These are phyloP conservation scores for Claviceps arundinis DNA, from an alignment of 2,329 filamentous ascomycete species.

Conservation along the genomic window DNA sequence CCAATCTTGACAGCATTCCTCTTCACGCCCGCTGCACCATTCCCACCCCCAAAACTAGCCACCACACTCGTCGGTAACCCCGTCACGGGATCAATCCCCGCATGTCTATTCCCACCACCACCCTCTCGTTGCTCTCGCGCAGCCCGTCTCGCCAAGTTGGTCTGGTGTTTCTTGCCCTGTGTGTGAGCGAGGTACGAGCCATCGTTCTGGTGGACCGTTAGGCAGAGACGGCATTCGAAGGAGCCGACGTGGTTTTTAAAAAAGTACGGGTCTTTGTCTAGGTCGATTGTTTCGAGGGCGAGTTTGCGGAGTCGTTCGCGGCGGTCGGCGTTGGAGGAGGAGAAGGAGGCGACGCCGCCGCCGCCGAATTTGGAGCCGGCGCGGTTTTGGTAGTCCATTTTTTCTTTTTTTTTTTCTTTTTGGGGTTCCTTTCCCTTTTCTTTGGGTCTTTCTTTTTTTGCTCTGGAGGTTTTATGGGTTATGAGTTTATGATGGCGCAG, in stretches of 20 bases:
- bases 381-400: slow-evolving; percentile 73
- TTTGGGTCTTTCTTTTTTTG: neutral
- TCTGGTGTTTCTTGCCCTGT: slow-evolving; percentile 97
- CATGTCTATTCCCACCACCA: slow-evolving; percentile 25
- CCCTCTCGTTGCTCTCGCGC: slow-evolving; percentile 93
- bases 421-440: neutral
- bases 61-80: slow-evolving; percentile 63
- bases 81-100: slow-evolving; percentile 50
- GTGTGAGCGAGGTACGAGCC: slow-evolving; percentile 97
- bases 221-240: slow-evolving; percentile 92
- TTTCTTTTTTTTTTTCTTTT: neutral
- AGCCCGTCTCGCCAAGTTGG: slow-evolving; percentile 87
- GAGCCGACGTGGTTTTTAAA: slow-evolving; percentile 99
- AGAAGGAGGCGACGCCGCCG: slow-evolving; percentile 87
- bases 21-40: slow-evolving; percentile 40
- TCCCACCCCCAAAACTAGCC: slow-evolving; percentile 41
- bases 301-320: slow-evolving; percentile 96
- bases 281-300: slow-evolving; percentile 95
- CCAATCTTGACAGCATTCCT: slow-evolving; percentile 90
- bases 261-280: slow-evolving; percentile 99
- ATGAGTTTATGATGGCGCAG: neutral
- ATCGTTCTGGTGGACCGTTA: slow-evolving; percentile 98
- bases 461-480: neutral
- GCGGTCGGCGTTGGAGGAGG: slow-evolving; percentile 89
- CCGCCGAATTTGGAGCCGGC: slow-evolving; percentile 96